Percentiles rank a stretch among this genome's conserved stretches.
phyloP scores from a whole-genome alignment of 1,284 basidiomycete species.

The Kalmanozyma brasiliensis region DNA sequence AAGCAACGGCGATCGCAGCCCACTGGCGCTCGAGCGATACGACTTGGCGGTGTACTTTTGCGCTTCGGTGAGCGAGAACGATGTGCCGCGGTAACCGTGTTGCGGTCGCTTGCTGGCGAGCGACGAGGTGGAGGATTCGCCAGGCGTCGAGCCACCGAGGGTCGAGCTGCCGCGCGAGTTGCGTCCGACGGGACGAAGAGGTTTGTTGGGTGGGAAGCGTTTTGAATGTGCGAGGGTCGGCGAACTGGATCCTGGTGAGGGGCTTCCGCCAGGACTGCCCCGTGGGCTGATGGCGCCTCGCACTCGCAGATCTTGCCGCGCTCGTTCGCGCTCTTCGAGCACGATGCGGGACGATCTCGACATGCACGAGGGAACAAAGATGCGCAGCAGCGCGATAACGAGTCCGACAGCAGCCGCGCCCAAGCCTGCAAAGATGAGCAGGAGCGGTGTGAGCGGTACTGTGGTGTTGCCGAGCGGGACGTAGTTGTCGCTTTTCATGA shows the following conservation, averaged over 20 bases:
- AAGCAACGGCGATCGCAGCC: constrained; percentile 29
- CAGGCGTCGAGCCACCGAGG: constrained; percentile 17
- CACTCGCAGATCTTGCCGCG: constrained; percentile 38
- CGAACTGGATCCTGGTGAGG: constrained; percentile 28
- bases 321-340: constrained; percentile 39
- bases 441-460: constrained; percentile 35
- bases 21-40: constrained; percentile 25
- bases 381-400: constrained; percentile 24
- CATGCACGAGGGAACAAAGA: constrained; percentile 31
- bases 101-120: constrained; percentile 17
- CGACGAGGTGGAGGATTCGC: constrained; percentile 15
- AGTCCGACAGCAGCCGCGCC: constrained; percentile 25
- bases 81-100: constrained; percentile 46
- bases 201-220: constrained; percentile 39
- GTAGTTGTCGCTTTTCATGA: constrained; percentile 53
- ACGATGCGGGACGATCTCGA: constrained; percentile 39
- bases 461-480: constrained; percentile 37
- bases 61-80: constrained; percentile 33
- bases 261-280: constrained; percentile 29
- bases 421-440: constrained; percentile 38
- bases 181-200: constrained; percentile 22
- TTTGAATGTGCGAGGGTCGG: constrained; percentile 7
- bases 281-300: constrained; percentile 35
- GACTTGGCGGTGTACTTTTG: constrained; percentile 34
- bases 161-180: constrained; percentile 29